These are phyloP conservation scores for Sonneratia caseolaris DNA, from an alignment of 345 rosid genomes.

Conservation along the genomic window DNA sequence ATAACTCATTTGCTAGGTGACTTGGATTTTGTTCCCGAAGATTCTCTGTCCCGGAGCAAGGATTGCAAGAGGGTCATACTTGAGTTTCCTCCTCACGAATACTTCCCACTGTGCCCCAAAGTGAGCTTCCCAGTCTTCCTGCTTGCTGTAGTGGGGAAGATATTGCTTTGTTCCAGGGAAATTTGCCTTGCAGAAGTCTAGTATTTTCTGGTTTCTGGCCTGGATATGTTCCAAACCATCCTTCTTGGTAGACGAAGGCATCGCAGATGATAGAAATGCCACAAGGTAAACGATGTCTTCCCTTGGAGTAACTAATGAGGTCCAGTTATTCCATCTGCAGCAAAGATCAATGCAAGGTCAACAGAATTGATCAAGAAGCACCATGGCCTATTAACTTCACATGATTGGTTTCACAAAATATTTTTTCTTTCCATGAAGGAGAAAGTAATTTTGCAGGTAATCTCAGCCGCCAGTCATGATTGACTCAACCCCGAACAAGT, in stretches of 20 bases:
- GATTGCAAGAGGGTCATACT: slow-evolving; percentile 72
- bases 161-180: slow-evolving; percentile 58
- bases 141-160: slow-evolving; percentile 59
- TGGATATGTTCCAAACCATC: slow-evolving; percentile 49
- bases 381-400: too few species aligned
- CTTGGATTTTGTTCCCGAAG: slow-evolving; percentile 40
- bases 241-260: slow-evolving; percentile 50
- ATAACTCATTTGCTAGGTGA: not conserved
- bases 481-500: not conserved
- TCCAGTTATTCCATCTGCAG: slow-evolving; percentile 78
- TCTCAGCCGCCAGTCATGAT: too few species aligned
- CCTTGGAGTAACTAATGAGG: slow-evolving; percentile 65
- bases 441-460: too few species aligned
- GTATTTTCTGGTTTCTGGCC: slow-evolving; percentile 47
- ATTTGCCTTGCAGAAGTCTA: slow-evolving; percentile 32
- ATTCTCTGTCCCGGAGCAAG: slow-evolving; percentile 87
- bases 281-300: slow-evolving; percentile 74
- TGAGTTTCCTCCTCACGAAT: slow-evolving; percentile 44
- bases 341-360: not conserved
- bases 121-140: slow-evolving; percentile 71
- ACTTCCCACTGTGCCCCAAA: slow-evolving; percentile 69
- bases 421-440: too few species aligned
- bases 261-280: slow-evolving; percentile 65
- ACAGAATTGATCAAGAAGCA: too few species aligned
- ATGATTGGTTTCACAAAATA: too few species aligned